A percentile compares a stretch with the other conserved stretches of the same genome.
Evolutionary conservation across 169 alveolate genomes (phyloP).

Genomic region (Amoebophrya sp.): DNA sequence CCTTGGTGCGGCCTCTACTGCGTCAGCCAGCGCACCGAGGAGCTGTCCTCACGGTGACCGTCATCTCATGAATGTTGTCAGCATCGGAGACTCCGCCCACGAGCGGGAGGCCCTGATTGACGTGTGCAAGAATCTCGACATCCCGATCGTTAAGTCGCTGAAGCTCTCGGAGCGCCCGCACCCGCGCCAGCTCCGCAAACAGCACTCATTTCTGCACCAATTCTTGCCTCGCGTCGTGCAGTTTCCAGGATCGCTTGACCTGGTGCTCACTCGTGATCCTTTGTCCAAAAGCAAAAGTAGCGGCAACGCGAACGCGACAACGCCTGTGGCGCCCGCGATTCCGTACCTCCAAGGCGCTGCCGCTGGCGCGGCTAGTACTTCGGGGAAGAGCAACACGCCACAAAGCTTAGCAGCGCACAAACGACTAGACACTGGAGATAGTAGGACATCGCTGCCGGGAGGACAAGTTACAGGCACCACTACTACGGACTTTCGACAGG

Average conservation of each 20-base stretch:
- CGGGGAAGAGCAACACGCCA: too few relatives aligned
- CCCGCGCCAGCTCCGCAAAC: not conserved
- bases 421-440: too few relatives aligned
- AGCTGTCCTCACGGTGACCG: not conserved
- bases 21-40: not conserved
- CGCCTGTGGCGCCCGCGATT: too few relatives aligned
- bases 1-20: not conserved
- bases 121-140: not conserved
- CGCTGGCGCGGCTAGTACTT: too few relatives aligned
- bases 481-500: too few relatives aligned
- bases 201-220: not conserved
- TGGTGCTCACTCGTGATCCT: not conserved
- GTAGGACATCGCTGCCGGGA: too few relatives aligned
- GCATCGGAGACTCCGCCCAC: not conserved
- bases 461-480: too few relatives aligned
- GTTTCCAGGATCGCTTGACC: not conserved
- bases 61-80: too few relatives aligned
- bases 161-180: not conserved
- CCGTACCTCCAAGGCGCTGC: too few relatives aligned
- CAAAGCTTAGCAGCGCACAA: too few relatives aligned
- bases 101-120: not conserved
- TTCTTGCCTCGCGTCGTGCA: not conserved
- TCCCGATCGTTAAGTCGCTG: not conserved
- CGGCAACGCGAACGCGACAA: too few relatives aligned
- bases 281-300: too few relatives aligned